Percentiles rank a stretch among this genome's conserved stretches.
Evolutionary conservation across 1,139 yeast genomes (phyloP).

Genomic region (Pichiaceae sp.): DNA sequence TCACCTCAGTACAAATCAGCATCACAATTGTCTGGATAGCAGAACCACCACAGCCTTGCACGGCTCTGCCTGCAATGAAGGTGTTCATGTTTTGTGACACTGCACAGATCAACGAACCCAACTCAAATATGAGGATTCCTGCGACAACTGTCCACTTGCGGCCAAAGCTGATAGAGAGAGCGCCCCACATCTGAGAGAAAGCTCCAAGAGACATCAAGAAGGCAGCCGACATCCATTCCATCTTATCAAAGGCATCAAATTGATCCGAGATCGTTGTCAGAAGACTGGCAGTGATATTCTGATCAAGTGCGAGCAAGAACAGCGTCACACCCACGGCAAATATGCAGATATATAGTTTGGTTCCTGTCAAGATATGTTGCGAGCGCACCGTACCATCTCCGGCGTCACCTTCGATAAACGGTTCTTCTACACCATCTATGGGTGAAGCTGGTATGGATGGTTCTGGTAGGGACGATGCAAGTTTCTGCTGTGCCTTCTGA

Average conservation of each 20-base stretch:
- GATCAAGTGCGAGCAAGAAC: constrained; percentile 59
- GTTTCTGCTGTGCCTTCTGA: too few species aligned
- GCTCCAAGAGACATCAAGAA: constrained; percentile 53
- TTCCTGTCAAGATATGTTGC: constrained; percentile 31
- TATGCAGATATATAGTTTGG: constrained; percentile 26
- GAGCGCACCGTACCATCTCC: constrained; percentile 50
- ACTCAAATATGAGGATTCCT: constrained; percentile 48
- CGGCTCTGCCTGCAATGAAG: constrained; percentile 62
- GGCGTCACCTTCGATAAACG: constrained; percentile 37
- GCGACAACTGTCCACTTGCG: constrained; percentile 43
- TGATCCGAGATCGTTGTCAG: constrained; percentile 46
- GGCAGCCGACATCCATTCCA: constrained; percentile 57
- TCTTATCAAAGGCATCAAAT: constrained; percentile 45
- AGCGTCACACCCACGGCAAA: constrained; percentile 38
- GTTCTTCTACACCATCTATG: constrained; percentile 44
- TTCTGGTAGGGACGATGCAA: too few species aligned
- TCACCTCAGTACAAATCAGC: constrained; percentile 52
- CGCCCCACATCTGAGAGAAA: constrained; percentile 53
- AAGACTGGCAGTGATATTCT: constrained; percentile 55
- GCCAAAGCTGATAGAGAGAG: constrained; percentile 53
- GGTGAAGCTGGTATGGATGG: too few species aligned
- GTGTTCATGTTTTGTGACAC: constrained; percentile 49
- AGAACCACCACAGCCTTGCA: constrained; percentile 70
- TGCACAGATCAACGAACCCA: constrained; percentile 57
- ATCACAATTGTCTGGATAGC: constrained; percentile 53